Base-by-base conservation (phyloP, 2,329 filamentous ascomycete species). In the Calonectria multiphialidica region DNA sequence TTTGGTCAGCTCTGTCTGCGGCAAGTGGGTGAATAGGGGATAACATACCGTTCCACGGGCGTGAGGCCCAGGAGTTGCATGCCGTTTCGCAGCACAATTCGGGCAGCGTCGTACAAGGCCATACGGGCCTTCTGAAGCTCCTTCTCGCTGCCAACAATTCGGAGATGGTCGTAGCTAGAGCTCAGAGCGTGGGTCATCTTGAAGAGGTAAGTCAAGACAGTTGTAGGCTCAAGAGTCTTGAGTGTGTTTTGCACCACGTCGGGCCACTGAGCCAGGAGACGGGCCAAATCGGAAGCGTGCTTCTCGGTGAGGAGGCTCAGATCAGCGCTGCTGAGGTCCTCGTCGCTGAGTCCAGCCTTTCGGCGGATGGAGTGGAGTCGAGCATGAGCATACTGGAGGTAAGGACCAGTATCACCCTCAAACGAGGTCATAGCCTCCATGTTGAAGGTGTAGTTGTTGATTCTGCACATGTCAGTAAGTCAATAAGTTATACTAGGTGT, bases 231-330 rank as follows among this genome's bases (percentile, higher is more conserved):
- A 25, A 95, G 89, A 0, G 94, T 97, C 87, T 94, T 94, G 78
- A 97, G 87, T 0, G 95, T 96, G 84, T 96, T 96, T 80, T 93
- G 88, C 71, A 97, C 91, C 6, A 95, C 93, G 79, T 97, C 95
- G 2, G 95, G 95, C 90, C 94, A 98, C 81, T 95, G 93, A 10
- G 93, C 89, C n/a, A 98, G 88, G 55, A 94, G 88, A 37, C 95
- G 91, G 75, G 95, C 88, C 45, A 96, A 88, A 78, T 95, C 92
- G 59, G 92, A 83, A 25, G 94, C 94, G 80, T 95, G 93, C 45
- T 90, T 85, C 84, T 95, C 94, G 1, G 87, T 91, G 35, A 96
- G 89, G 49, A 95, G 89, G 13, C 88, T 88, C 63, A 94, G 86
- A 81, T 96, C 90, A 23, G 93, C 92, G 15, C 84, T 86, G 13